These are phyloP conservation scores for Xylariaceae sp. DNA, from an alignment of 2,329 filamentous ascomycete species.

Conservation along the genomic window DNA sequence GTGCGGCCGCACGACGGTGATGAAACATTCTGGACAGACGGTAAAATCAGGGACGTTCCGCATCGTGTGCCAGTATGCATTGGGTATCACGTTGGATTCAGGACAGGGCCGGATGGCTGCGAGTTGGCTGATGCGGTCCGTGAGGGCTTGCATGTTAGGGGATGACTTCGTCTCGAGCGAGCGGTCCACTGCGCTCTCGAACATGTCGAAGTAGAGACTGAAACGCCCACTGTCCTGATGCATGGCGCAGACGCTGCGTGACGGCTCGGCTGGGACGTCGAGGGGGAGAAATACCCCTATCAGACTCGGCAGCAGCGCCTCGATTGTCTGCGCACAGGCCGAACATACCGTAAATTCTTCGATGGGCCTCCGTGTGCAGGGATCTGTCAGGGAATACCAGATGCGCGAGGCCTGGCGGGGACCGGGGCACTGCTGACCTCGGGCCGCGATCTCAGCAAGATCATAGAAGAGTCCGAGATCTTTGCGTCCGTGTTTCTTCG, in stretches of 20 bases:
- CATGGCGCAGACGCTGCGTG: slow-evolving; percentile 61
- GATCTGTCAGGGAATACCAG: slow-evolving; percentile 74
- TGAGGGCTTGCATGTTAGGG: slow-evolving; percentile 57
- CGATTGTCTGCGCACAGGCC: slow-evolving; percentile 66
- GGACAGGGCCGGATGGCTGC: slow-evolving; percentile 57
- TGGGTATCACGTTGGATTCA: slow-evolving; percentile 56
- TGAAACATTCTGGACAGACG: slow-evolving; percentile 82
- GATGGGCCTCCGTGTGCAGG: slow-evolving; percentile 57
- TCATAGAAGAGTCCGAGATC: slow-evolving; percentile 65
- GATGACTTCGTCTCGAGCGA: slow-evolving; percentile 41
- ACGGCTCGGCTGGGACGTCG: slow-evolving; percentile 42
- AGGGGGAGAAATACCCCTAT: slow-evolving; percentile 58
- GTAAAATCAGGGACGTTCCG: slow-evolving; percentile 70
- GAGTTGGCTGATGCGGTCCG: slow-evolving; percentile 57
- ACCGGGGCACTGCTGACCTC: slow-evolving; percentile 54
- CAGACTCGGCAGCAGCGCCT: slow-evolving; percentile 68
- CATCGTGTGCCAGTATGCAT: slow-evolving; percentile 71
- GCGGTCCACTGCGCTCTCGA: slow-evolving; percentile 53
- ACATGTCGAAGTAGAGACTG: slow-evolving; percentile 53
- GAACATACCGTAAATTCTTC: slow-evolving; percentile 70
- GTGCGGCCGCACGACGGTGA: slow-evolving; percentile 69
- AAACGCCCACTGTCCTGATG: slow-evolving; percentile 51
- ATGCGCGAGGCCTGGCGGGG: slow-evolving; percentile 49
- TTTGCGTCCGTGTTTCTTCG: slow-evolving; percentile 60
- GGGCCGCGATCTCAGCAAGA: slow-evolving; percentile 58